A percentile compares a stretch with the other conserved stretches of the same genome.
phyloP scores from a whole-genome alignment of 306 rosid genomes.

The Quercus dentata region DNA sequence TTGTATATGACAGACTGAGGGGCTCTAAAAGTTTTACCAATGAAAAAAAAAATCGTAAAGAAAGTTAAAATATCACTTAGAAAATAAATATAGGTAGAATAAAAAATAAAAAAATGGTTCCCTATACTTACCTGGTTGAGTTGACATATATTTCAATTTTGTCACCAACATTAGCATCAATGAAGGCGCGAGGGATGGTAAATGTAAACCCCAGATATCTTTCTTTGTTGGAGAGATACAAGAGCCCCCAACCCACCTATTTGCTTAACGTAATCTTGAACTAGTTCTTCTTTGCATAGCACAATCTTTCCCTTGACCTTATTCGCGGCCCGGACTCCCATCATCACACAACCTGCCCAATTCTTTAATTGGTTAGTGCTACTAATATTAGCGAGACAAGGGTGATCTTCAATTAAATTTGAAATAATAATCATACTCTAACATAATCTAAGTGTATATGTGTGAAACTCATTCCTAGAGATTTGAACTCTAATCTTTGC shows the following conservation, averaged over 20 bases:
- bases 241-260: constrained; percentile 60
- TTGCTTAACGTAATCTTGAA: constrained; percentile 40
- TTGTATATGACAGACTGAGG: too few species aligned
- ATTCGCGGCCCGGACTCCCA: too few species aligned
- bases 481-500: too few species aligned
- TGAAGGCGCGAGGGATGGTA: constrained; percentile 36
- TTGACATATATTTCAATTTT: constrained; percentile 52
- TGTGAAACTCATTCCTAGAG: too few species aligned
- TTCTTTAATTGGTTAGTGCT: too few species aligned
- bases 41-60: too few species aligned
- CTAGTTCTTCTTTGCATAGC: constrained; percentile 40
- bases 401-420: not conserved
- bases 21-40: too few species aligned
- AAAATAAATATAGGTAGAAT: too few species aligned
- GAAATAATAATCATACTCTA: not conserved
- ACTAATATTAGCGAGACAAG: not conserved
- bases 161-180: constrained; percentile 32
- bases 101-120: too few species aligned
- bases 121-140: constrained; percentile 52
- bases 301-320: constrained; percentile 25
- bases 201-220: constrained; percentile 32
- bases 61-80: too few species aligned
- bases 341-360: too few species aligned
- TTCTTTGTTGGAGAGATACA: constrained; percentile 19
- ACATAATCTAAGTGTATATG: too few species aligned